phyloP scores from a whole-genome alignment of 2,329 filamentous ascomycete genomes.

The Mariannaea elegans region DNA sequence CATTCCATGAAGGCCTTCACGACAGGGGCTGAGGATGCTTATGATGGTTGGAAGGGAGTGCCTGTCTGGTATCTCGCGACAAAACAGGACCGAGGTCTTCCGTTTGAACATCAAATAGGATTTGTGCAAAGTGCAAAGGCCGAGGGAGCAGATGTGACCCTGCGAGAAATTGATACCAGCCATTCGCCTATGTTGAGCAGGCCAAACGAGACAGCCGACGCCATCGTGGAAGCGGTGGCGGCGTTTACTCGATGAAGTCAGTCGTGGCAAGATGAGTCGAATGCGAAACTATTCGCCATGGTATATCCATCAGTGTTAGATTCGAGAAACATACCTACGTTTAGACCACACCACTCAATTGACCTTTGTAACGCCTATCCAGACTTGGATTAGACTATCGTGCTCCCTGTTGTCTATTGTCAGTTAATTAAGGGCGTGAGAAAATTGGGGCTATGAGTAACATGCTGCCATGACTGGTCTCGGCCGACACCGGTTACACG shows the following conservation, averaged over 20 bases:
- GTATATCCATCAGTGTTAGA: too few relatives aligned
- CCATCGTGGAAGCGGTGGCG: conserved; percentile 44
- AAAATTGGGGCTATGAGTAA: background rate
- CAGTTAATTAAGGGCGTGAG: background rate
- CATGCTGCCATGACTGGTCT: background rate
- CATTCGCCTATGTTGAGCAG: conserved; percentile 61
- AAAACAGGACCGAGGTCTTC: conserved; percentile 50
- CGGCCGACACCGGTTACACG: background rate
- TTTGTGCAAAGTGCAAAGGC: conserved; percentile 49
- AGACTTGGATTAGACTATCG: too few relatives aligned
- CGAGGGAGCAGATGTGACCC: conserved; percentile 47
- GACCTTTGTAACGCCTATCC: too few relatives aligned
- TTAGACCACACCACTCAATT: too few relatives aligned
- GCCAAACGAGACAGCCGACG: conserved; percentile 49
- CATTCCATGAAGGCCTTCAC: conserved; percentile 56
- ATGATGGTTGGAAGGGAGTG: conserved; percentile 58
- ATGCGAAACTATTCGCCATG: too few relatives aligned
- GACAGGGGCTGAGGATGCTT: conserved; percentile 53
- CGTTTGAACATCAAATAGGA: conserved; percentile 50
- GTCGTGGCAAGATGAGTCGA: too few relatives aligned
- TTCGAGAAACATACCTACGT: too few relatives aligned
- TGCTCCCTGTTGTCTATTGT: too few relatives aligned
- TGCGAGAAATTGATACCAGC: conserved; percentile 53
- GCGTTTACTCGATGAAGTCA: conserved; percentile 19
- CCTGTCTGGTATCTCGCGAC: conserved; percentile 57